A percentile compares a stretch with the other conserved stretches of the same genome.
phyloP scores from a whole-genome alignment of 2,329 filamentous ascomycete genomes.

The Apiospora sp. region DNA sequence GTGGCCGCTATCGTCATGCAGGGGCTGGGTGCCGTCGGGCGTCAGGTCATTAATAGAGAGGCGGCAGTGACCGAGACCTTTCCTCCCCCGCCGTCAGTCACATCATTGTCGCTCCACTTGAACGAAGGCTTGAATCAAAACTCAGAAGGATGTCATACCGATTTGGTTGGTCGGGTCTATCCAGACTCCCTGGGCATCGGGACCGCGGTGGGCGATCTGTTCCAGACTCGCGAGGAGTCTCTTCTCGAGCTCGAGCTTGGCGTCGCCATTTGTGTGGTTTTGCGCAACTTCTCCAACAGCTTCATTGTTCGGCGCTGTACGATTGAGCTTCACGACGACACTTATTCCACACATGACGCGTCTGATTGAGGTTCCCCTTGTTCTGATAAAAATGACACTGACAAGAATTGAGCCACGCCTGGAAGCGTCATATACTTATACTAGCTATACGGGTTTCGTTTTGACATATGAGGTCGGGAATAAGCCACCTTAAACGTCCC shows the following conservation, averaged over 20 bases:
- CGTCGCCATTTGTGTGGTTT: background rate
- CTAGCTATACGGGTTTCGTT: background rate
- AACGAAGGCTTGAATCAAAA: background rate
- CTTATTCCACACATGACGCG: constrained; percentile 16
- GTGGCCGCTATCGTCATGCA: constrained; percentile 46
- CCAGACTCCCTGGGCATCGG: constrained; percentile 19
- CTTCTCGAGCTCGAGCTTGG: background rate
- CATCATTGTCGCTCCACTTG: background rate
- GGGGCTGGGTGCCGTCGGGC: constrained; percentile 54
- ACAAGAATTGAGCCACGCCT: too few species aligned
- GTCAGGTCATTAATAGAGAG: constrained; percentile 62
- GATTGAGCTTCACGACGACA: constrained; percentile 17
- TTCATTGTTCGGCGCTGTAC: background rate
- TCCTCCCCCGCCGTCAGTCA: background rate
- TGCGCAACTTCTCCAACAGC: background rate
- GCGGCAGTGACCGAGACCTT: constrained; percentile 56
- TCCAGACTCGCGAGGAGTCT: constrained; percentile 10
- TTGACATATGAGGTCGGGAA: background rate
- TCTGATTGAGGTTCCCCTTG: background rate
- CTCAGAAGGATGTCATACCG: background rate
- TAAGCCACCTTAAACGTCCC: background rate
- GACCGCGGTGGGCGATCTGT: constrained; percentile 7
- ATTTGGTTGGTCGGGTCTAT: constrained; percentile 10
- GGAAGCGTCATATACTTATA: background rate
- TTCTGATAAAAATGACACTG: background rate